Base-by-base conservation (phyloP, 108 stramenopile species). In the Skeletonema costatum region DNA sequence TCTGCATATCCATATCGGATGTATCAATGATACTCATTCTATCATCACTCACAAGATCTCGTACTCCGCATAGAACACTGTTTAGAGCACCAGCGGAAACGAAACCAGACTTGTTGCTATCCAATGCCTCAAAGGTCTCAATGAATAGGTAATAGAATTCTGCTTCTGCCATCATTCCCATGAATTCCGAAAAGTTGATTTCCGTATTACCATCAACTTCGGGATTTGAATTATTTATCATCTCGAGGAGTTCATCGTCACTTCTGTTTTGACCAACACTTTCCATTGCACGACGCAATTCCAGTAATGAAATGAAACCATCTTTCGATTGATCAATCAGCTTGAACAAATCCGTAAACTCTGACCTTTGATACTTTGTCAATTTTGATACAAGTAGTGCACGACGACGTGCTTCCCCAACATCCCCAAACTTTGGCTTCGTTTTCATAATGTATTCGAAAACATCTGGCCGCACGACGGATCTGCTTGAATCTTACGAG, bases 161-260 rank as follows among this genome's bases (percentile, higher is more conserved):
- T 0, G 91, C 91, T 70, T 96, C 92, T 36, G 94, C 94, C 90
- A 96, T 96, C 51, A 96, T 81, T 10, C 92, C 94, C 83, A 93
- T 82, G 71, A 96, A 96, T 46, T 92, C 94, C 5, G 75, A 38
- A 16, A 78, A 71, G 53, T 75, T 85, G 29, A 96, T 84, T 3
- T 72, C 87, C 16, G 70, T 64, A 53, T 89, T 85, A 5, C 89
- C 88, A 58, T 87, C 88, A 9, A 88, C 63, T 10, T 77, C 74
- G 19, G 82, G 75, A 25, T 89, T 84, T 29, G 85, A 83, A 48
- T 84, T 87, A 62, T 90, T 88, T 64, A 95, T 93, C 75, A 91
- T 85, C 30, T 79, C 80, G 2, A 66, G 33, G 9, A 89, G 67
- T 41, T 88, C 87, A 11, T 81, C 78, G 53, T 85, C 86, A n/a